Evolutionary conservation across 768 basidiomycete genomes (phyloP), one percentile per base, ranked within the genome.

Genomic region (Favolaschia claudopus): DNA sequence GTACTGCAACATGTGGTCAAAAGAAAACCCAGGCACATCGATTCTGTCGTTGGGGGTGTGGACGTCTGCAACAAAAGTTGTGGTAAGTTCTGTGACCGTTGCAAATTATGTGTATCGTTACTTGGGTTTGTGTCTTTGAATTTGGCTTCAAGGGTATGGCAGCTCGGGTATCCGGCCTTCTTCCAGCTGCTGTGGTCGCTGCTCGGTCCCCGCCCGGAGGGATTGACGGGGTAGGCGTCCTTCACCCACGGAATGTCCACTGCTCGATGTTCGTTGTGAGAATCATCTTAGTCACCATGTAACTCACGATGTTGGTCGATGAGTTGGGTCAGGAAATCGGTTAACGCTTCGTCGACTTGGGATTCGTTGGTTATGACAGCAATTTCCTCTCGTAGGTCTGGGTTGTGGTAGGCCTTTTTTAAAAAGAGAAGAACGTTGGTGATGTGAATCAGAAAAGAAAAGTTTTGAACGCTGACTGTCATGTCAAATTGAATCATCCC

Each of bases 11-110:
- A 89, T 86, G 65, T 90, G 89, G 14, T 76, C 74, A 63, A 89
- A 91, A 45, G 83, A 85, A 72, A 89, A 89, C 68, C 89, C 88
- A 8, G 75, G 67, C 13, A 83, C 72, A 57, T 88, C 85, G 36
- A 83, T 83, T 22, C 80, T 82, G 67, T 85, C 85, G 50, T 55
- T n/a, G 13, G 15, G 42, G 32, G 29, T 33, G 29, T 61, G 51
- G 10, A 42, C 47, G 31, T 64, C 63, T 64, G n/a, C n/a, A n/a
- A 25, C 4, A n/a, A 25, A 3, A 39, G 2, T 7, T 12, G 20
- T 4, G 17, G 36, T 51, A 25, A 34, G 15, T 22, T 2, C 13
- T 3, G 12, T n/a, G 9, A 46, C 25, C 20, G 25, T 32, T 19
- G 40, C n/a, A 15, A 64, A 57, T 32, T 53, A 55, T 28, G 55